A percentile compares a stretch with the other conserved stretches of the same genome.
These are phyloP conservation scores for Lasiosphaeriaceae sp. DNA, from an alignment of 495 filamentous ascomycete species.

Conservation along the genomic window DNA sequence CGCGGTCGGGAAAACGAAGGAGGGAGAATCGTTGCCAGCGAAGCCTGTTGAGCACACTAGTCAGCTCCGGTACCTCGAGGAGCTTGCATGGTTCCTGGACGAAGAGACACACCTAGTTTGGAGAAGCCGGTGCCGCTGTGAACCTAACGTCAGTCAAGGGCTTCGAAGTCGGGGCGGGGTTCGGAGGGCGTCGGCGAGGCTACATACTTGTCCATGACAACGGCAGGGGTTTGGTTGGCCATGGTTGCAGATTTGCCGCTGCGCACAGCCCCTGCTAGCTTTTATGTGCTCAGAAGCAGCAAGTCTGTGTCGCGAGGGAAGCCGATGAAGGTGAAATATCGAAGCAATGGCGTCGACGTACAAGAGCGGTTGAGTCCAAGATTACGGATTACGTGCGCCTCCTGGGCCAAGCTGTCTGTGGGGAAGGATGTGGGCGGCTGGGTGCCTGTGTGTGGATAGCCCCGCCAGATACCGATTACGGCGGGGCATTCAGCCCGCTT, in stretches of 20 bases:
- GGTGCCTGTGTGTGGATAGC: slow-evolving; percentile 4
- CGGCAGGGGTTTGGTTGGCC: slow-evolving; percentile 97
- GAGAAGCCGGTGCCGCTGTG: slow-evolving; percentile 96
- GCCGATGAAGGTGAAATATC: neutral
- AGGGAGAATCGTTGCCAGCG: slow-evolving; percentile 97
- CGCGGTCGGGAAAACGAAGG: slow-evolving; percentile 97
- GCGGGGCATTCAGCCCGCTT: slow-evolving; percentile 5
- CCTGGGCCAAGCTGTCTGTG: slow-evolving; percentile 21
- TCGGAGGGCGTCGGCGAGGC: slow-evolving; percentile 10
- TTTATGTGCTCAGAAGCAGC: slow-evolving; percentile 18
- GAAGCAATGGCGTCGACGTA: neutral
- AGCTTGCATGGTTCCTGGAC: neutral
- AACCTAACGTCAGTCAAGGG: slow-evolving; percentile 21
- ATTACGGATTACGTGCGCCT: slow-evolving; percentile 36
- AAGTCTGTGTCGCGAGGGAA: neutral
- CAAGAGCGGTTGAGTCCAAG: slow-evolving; percentile 18
- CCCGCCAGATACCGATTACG: slow-evolving; percentile 14
- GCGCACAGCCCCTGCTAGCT: slow-evolving; percentile 21
- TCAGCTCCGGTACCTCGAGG: slow-evolving; percentile 4
- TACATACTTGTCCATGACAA: slow-evolving; percentile 99
- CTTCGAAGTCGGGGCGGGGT: slow-evolving; percentile 17
- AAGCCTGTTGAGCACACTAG: slow-evolving; percentile 60
- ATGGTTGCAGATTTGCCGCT: slow-evolving; percentile 48
- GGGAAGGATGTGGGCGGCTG: slow-evolving; percentile 1
- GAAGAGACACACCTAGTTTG: slow-evolving; percentile 72